Conservation (phyloP, 2,329 filamentous ascomycete genomes). For the Pestalotiopsis sp. region DNA sequence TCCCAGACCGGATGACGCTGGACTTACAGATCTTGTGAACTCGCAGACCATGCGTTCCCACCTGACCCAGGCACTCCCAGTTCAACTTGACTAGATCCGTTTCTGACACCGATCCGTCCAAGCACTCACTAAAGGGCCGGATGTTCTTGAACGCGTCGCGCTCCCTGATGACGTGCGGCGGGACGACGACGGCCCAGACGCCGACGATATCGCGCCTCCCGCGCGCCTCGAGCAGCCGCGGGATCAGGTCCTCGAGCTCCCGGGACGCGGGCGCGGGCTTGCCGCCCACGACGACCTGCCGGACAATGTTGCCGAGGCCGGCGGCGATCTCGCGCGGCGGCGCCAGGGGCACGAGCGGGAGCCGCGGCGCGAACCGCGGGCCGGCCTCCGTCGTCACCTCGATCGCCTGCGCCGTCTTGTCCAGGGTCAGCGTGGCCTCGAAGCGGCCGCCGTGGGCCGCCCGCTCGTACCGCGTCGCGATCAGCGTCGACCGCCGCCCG, state of each 20-base stretch:
- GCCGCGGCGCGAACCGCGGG: background rate
- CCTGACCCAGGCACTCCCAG: constrained; percentile 33
- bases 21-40: constrained; percentile 47
- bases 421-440: constrained; percentile 24
- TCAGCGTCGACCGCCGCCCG: constrained; percentile 60
- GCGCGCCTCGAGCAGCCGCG: constrained; percentile 51
- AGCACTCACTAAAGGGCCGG: constrained; percentile 22
- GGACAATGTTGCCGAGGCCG: constrained; percentile 78
- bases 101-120: constrained; percentile 24
- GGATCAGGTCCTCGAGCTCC: constrained; percentile 68
- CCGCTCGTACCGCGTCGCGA: constrained; percentile 41
- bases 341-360: constrained; percentile 64
- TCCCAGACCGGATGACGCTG: background rate
- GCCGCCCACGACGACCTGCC: constrained; percentile 54
- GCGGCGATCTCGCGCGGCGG: constrained; percentile 60
- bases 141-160: constrained; percentile 20
- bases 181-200: constrained; percentile 73
- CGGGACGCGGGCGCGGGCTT: constrained; percentile 61
- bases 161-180: constrained; percentile 32
- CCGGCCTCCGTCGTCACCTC: constrained; percentile 8
- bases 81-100: constrained; percentile 22
- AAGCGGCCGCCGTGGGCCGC: constrained; percentile 20
- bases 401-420: constrained; percentile 40
- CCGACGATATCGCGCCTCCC: constrained; percentile 45
- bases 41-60: constrained; percentile 36